phyloP scores from a whole-genome alignment of 805 yeast genomes.

The Nakazawaea siamensis region DNA sequence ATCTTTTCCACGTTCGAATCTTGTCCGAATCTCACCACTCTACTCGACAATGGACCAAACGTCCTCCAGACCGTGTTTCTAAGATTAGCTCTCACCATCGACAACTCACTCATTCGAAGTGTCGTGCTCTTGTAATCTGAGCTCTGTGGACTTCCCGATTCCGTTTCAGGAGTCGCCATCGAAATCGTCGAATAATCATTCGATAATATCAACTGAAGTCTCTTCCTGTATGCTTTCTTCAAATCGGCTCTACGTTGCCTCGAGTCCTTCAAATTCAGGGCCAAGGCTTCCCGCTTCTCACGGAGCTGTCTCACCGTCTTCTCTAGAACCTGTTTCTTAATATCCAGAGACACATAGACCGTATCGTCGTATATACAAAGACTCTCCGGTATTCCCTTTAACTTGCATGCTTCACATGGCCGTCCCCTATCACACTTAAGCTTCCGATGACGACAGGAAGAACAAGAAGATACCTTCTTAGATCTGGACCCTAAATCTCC shows the following conservation, averaged over 20 bases:
- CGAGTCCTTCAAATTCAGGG: neutral
- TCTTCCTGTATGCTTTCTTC: slow-evolving; percentile 1
- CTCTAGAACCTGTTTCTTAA: slow-evolving; percentile 16
- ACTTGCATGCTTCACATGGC: slow-evolving; percentile 27
- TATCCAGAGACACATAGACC: slow-evolving; percentile 11
- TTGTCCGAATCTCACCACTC: neutral
- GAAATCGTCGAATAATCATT: neutral
- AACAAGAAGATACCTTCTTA: too few species aligned
- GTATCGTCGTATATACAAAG: slow-evolving; percentile 17
- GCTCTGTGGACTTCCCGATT: too few species aligned
- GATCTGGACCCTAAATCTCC: neutral
- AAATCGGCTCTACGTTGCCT: neutral
- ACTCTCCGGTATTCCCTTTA: slow-evolving; percentile 14
- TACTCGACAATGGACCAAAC: slow-evolving; percentile 9
- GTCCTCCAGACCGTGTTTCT: neutral
- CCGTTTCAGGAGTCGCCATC: neutral
- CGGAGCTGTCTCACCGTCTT: slow-evolving; percentile 15
- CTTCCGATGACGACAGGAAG: slow-evolving; percentile 14
- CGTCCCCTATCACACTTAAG: slow-evolving; percentile 23
- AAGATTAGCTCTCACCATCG: neutral
- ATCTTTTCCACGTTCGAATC: neutral
- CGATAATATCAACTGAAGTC: neutral
- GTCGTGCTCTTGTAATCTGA: too few species aligned
- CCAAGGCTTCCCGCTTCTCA: slow-evolving; percentile 3
- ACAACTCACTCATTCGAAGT: neutral